Conservation (phyloP, 257 asterid species). For the Salvia splendens region DNA sequence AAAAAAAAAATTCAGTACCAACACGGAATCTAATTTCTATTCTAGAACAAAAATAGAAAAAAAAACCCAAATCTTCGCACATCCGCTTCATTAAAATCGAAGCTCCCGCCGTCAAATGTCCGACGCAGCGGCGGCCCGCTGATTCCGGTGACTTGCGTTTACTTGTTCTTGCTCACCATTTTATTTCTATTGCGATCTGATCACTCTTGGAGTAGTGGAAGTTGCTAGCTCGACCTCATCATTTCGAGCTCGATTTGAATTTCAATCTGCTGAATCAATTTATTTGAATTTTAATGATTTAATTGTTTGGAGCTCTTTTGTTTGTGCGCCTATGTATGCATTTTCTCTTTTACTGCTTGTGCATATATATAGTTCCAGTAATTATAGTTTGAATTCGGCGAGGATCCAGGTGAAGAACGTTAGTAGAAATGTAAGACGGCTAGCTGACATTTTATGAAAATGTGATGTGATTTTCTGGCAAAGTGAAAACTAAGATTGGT, state of each 20-base stretch:
- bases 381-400: conserved; percentile 17
- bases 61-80: conserved; percentile 60
- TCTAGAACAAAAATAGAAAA: too few relatives aligned
- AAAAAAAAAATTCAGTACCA: too few relatives aligned
- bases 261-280: conserved; percentile 27
- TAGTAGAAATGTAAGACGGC: conserved; percentile 11
- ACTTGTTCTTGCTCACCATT: conserved; percentile 19
- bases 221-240: conserved; percentile 23
- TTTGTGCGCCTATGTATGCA: conserved; percentile 6
- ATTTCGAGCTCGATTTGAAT: conserved; percentile 25
- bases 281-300: conserved; percentile 4
- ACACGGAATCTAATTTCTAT: too few relatives aligned
- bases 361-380: neutral
- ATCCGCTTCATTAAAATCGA: conserved; percentile 86
- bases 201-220: conserved; percentile 4
- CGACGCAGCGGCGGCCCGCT: conserved; percentile 72
- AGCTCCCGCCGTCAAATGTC: conserved; percentile 57
- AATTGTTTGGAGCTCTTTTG: too few relatives aligned
- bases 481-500: conserved; percentile 4
- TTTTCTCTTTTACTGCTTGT: neutral
- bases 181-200: conserved; percentile 42
- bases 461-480: conserved; percentile 9
- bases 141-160: conserved; percentile 62
- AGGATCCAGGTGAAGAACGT: conserved; percentile 21
- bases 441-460: conserved; percentile 15